phyloP scores from a whole-genome alignment of 352 stramenopile species.

The Peronospora belbahrii region DNA sequence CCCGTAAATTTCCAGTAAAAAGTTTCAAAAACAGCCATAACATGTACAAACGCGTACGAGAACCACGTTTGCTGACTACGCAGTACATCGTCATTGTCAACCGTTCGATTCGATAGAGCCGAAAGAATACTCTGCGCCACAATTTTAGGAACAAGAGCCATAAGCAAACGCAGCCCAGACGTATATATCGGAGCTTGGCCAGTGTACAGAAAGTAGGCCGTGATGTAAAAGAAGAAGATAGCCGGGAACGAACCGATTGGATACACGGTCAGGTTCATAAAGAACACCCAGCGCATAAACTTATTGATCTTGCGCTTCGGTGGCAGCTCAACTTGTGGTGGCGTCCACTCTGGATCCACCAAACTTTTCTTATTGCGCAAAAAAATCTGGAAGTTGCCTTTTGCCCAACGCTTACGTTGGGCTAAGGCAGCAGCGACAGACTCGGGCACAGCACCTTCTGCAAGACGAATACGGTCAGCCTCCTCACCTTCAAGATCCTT shows the following conservation, averaged over 20 bases:
- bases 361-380: slow-evolving; percentile 58
- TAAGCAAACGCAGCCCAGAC: slow-evolving; percentile 49
- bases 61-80: slow-evolving; percentile 74
- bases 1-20: slow-evolving; percentile 75
- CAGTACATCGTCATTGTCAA: slow-evolving; percentile 68
- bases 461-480: slow-evolving; percentile 55
- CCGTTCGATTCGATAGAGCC: slow-evolving; percentile 59
- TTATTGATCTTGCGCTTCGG: slow-evolving; percentile 60
- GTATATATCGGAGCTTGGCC: slow-evolving; percentile 67
- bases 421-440: slow-evolving; percentile 49
- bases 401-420: slow-evolving; percentile 65
- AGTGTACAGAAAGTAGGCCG: slow-evolving; percentile 67
- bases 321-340: slow-evolving; percentile 40
- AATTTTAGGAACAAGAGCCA: slow-evolving; percentile 70
- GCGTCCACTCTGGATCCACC: slow-evolving; percentile 50
- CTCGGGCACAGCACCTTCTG: slow-evolving; percentile 58
- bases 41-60: slow-evolving; percentile 68
- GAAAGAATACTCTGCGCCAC: slow-evolving; percentile 60
- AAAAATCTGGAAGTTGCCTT: slow-evolving; percentile 75
- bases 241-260: slow-evolving; percentile 66
- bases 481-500: slow-evolving; percentile 70
- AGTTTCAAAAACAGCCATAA: slow-evolving; percentile 61
- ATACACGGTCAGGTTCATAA: slow-evolving; percentile 75
- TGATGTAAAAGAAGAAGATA: slow-evolving; percentile 75
- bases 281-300: slow-evolving; percentile 77